Conservation (phyloP, 148 eudicot genomes). For the Silene uniflora region DNA sequence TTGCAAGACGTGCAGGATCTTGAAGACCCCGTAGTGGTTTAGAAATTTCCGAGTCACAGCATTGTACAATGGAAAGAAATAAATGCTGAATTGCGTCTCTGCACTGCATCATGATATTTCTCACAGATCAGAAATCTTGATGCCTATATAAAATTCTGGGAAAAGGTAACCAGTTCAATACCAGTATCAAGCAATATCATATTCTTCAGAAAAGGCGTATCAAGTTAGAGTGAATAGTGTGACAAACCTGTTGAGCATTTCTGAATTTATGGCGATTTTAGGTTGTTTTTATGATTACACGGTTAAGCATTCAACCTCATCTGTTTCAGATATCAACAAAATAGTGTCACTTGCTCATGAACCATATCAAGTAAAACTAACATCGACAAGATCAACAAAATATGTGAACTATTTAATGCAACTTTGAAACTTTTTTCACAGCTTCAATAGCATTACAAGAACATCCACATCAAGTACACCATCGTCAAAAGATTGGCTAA, state of each 20-base stretch:
- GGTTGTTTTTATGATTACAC: conserved; percentile 12
- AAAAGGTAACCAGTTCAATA: conserved; percentile 15
- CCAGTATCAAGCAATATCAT: background rate
- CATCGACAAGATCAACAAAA: background rate
- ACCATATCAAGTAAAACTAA: conserved; percentile 12
- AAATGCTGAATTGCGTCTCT: conserved; percentile 79
- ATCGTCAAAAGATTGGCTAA: background rate
- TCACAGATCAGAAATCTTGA: conserved; percentile 56
- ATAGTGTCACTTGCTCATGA: conserved; percentile 5
- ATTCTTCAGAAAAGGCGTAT: conserved; percentile 6
- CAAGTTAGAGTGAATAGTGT: background rate
- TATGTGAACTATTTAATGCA: background rate
- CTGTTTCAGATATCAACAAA: conserved; percentile 19
- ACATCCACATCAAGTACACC: background rate
- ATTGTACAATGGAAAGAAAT: conserved; percentile 56
- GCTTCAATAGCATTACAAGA: background rate
- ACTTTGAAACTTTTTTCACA: background rate
- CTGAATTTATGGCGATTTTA: conserved; percentile 29
- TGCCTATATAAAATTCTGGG: conserved; percentile 40
- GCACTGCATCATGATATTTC: conserved; percentile 87
- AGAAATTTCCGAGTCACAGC: conserved; percentile 72
- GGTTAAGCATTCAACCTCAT: conserved; percentile 14
- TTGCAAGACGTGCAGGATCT: conserved; percentile 78
- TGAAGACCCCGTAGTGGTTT: conserved; percentile 64
- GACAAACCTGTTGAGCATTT: conserved; percentile 67